Evolutionary conservation across 306 rosid genomes (phyloP).

Genomic region (Quillaja saponaria): DNA sequence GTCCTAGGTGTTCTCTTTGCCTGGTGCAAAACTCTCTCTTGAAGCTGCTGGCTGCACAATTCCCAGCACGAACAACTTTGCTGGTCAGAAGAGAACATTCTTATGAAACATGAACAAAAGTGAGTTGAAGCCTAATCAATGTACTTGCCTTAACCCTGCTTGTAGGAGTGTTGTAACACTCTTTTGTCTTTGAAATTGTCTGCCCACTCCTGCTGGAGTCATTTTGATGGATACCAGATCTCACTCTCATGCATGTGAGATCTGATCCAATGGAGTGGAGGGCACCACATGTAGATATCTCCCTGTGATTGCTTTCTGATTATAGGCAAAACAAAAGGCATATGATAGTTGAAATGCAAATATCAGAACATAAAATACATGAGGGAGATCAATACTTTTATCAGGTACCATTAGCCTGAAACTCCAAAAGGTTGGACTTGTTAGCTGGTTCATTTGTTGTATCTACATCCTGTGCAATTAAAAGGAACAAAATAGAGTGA

Average conservation of each 20-base stretch:
- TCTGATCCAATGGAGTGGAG: constrained; percentile 92
- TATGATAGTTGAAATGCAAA: constrained; percentile 6
- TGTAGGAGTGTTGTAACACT: constrained; percentile 66
- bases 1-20: constrained; percentile 50
- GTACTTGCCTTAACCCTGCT: constrained; percentile 66
- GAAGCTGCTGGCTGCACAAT: constrained; percentile 72
- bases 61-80: background rate
- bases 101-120: background rate
- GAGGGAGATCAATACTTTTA: background rate
- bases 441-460: constrained; percentile 40
- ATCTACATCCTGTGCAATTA: constrained; percentile 61
- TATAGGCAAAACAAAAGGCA: constrained; percentile 25
- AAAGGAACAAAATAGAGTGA: background rate
- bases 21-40: constrained; percentile 75
- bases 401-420: constrained; percentile 45
- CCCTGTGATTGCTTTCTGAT: constrained; percentile 55
- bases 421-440: constrained; percentile 38
- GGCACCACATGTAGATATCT: constrained; percentile 76
- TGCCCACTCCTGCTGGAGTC: constrained; percentile 55
- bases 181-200: constrained; percentile 47
- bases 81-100: constrained; percentile 5
- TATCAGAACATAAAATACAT: background rate
- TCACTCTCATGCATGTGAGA: constrained; percentile 83
- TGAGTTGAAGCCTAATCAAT: constrained; percentile 3
- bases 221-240: constrained; percentile 44